These are phyloP conservation scores for Casaregolazyma lundiana DNA, from an alignment of 1,139 yeast species.

Conservation along the genomic window DNA sequence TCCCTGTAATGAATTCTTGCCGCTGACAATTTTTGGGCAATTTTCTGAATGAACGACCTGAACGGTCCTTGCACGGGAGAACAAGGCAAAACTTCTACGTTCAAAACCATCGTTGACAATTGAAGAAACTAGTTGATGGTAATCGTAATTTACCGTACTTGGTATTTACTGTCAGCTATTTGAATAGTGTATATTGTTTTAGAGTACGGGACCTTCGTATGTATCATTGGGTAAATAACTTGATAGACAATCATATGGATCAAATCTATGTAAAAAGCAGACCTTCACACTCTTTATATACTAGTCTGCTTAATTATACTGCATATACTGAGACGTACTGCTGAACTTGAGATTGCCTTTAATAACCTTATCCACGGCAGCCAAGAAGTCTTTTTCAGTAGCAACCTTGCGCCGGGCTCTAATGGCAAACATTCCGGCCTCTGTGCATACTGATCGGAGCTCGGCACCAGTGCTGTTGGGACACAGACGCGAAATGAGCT, in stretches of 20 bases:
- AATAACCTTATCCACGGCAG: constrained; percentile 96
- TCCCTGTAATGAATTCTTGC: no score
- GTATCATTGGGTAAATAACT: background rate
- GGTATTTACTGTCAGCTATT: no score
- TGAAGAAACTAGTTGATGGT: no score
- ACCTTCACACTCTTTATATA: constrained; percentile 4
- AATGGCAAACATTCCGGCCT: constrained; percentile 99
- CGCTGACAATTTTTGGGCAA: no score
- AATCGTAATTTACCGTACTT: no score
- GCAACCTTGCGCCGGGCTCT: constrained; percentile 98
- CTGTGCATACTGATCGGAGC: constrained; percentile 91
- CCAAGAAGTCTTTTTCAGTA: constrained; percentile 91
- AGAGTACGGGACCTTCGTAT: background rate
- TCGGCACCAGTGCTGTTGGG: constrained; percentile 99
- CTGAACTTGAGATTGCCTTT: constrained; percentile 98
- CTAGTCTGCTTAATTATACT: constrained; percentile 56
- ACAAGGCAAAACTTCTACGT: no score
- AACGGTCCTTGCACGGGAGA: no score
- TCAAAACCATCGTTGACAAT: no score
- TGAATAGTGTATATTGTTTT: background rate
- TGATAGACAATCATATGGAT: background rate
- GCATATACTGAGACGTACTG: constrained; percentile 97
- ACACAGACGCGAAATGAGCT: constrained; percentile 89
- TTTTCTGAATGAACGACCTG: no score
- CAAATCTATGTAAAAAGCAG: constrained; percentile 1